A percentile compares a stretch with the other conserved stretches of the same genome.
These are phyloP conservation scores for Xylaria grammica DNA, from an alignment of 495 filamentous ascomycete genomes.

Conservation along the genomic window DNA sequence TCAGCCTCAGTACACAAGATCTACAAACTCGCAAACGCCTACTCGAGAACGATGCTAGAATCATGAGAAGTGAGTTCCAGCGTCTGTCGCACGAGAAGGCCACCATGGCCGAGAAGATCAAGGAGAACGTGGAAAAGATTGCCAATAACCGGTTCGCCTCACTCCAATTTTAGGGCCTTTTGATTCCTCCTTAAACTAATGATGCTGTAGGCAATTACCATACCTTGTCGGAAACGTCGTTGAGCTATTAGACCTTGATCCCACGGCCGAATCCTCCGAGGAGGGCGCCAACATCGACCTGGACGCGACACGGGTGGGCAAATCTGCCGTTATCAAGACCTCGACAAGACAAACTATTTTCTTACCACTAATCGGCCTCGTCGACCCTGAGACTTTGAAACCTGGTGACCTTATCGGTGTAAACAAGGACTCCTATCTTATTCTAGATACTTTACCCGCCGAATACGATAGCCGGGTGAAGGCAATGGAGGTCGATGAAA, in stretches of 20 bases:
- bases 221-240: slow-evolving; percentile 99
- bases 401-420: slow-evolving; percentile 97
- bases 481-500: slow-evolving; percentile 99
- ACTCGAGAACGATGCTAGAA: slow-evolving; percentile 94
- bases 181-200: slow-evolving; percentile 25
- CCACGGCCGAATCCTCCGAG: slow-evolving; percentile 92
- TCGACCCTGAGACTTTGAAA: slow-evolving; percentile 90
- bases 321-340: slow-evolving; percentile 99
- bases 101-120: slow-evolving; percentile 96
- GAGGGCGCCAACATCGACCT: slow-evolving; percentile 98
- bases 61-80: slow-evolving; percentile 98
- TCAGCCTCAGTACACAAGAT: slow-evolving; percentile 88
- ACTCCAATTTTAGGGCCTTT: slow-evolving; percentile 5
- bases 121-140: slow-evolving; percentile 98
- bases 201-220: slow-evolving; percentile 77
- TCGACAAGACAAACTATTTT: slow-evolving; percentile 99
- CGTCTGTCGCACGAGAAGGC: slow-evolving; percentile 93
- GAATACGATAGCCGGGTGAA: slow-evolving; percentile 99
- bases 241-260: slow-evolving; percentile 93
- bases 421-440: slow-evolving; percentile 99
- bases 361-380: slow-evolving; percentile 94
- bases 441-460: slow-evolving; percentile 96
- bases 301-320: slow-evolving; percentile 94
- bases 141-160: slow-evolving; percentile 88
- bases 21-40: slow-evolving; percentile 85